A percentile compares a stretch with the other conserved stretches of the same genome.
phyloP scores from a whole-genome alignment of 139 green algal genomes.

The Chlorella sp. region DNA sequence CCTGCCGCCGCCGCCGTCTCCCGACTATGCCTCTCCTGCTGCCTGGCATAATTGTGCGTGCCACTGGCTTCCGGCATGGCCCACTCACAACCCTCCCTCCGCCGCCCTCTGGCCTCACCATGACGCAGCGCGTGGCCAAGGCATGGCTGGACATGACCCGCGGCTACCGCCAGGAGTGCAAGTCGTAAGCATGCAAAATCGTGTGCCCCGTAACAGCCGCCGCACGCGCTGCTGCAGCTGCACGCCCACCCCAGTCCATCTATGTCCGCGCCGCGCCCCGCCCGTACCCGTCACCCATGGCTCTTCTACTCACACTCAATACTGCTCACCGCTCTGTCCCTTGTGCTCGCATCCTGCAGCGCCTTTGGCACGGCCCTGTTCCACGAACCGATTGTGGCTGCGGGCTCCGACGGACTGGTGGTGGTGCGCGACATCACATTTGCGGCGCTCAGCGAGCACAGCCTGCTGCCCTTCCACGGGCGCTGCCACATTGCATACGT shows the following conservation, averaged over 20 bases:
- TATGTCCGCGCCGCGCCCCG: neutral
- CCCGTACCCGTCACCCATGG: neutral
- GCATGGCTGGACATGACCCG: conserved; percentile 83
- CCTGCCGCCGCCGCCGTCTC: neutral
- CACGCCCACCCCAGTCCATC: neutral
- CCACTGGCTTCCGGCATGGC: neutral
- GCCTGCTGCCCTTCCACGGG: conserved; percentile 94
- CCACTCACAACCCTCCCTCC: neutral
- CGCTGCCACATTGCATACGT: conserved; percentile 93
- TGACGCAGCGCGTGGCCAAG: conserved; percentile 89
- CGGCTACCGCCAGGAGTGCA: conserved; percentile 66
- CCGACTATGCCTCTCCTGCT: neutral
- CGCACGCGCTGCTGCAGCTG: neutral
- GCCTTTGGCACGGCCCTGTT: conserved; percentile 81
- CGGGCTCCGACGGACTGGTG: conserved; percentile 67
- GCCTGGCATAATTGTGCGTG: too few relatives aligned
- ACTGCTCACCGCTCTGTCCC: neutral
- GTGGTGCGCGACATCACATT: conserved; percentile 95
- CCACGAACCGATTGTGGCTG: conserved; percentile 71
- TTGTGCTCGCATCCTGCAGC: conserved; percentile 43
- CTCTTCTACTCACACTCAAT: neutral
- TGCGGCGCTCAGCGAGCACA: conserved; percentile 74
- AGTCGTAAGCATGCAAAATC: conserved; percentile 42
- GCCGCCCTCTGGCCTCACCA: neutral
- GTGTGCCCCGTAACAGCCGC: neutral